Evolutionary conservation across 2,329 filamentous ascomycete genomes (phyloP).

Genomic region (Penicillium sp.): DNA sequence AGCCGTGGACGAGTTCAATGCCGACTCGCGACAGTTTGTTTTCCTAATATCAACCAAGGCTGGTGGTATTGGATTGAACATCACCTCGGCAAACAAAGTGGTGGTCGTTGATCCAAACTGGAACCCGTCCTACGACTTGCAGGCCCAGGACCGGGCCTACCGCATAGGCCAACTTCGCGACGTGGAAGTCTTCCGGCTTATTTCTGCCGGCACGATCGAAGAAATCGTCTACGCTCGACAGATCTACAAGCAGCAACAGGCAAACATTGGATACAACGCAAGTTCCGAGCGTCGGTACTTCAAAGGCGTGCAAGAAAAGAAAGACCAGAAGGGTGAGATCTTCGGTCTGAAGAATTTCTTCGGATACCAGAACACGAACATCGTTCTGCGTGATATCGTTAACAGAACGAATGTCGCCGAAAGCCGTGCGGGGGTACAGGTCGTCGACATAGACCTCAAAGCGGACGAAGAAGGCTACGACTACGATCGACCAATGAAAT

Average conservation of each 20-base stretch:
- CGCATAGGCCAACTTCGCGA: slow-evolving; percentile 89
- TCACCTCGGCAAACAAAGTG: slow-evolving; percentile 96
- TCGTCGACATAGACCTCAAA: slow-evolving; percentile 73
- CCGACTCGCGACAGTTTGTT: slow-evolving; percentile 81
- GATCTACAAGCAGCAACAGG: slow-evolving; percentile 98
- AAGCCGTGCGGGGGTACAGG: slow-evolving; percentile 76
- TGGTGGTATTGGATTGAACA: slow-evolving; percentile 91
- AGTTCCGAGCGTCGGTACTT: slow-evolving; percentile 93
- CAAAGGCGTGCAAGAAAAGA: slow-evolving; percentile 83
- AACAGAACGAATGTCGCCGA: slow-evolving; percentile 98
- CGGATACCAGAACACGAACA: slow-evolving; percentile 72
- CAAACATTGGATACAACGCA: slow-evolving; percentile 94
- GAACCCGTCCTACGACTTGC: slow-evolving; percentile 92
- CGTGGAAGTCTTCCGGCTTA: slow-evolving; percentile 90
- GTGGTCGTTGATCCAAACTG: slow-evolving; percentile 96
- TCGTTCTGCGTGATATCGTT: slow-evolving; percentile 89
- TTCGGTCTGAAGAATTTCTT: slow-evolving; percentile 90
- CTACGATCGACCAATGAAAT: slow-evolving; percentile 45
- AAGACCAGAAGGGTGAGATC: slow-evolving; percentile 82
- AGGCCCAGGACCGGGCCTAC: slow-evolving; percentile 94
- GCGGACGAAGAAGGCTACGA: slow-evolving; percentile 57
- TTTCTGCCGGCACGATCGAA: slow-evolving; percentile 89
- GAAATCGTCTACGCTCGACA: slow-evolving; percentile 96
- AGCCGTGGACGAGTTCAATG: slow-evolving; percentile 87
- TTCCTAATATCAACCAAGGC: slow-evolving; percentile 94